phyloP scores from a whole-genome alignment of 352 stramenopile genomes.

The Globisporangium solare region DNA sequence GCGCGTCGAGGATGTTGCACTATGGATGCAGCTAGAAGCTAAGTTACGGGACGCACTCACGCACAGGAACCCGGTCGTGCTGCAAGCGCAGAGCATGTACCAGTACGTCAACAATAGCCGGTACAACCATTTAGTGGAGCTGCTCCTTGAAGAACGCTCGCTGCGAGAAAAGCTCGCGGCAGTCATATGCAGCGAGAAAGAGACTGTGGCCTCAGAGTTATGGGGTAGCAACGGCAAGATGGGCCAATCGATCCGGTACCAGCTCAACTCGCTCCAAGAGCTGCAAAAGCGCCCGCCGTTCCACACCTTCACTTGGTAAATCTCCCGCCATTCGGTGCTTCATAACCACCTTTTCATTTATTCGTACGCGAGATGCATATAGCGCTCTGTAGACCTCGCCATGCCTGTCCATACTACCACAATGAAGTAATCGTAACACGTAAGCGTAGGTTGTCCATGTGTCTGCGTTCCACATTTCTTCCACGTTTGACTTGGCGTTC shows the following conservation, averaged over 20 bases:
- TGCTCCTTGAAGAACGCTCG: neutral
- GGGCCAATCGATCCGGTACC: conserved; percentile 8
- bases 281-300: conserved; percentile 2
- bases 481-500: too few relatives aligned
- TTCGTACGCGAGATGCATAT: too few relatives aligned
- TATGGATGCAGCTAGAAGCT: conserved; percentile 6
- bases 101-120: neutral
- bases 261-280: conserved; percentile 9
- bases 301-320: conserved; percentile 6
- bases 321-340: too few relatives aligned
- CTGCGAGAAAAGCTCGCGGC: conserved; percentile 4
- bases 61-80: neutral
- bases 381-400: too few relatives aligned
- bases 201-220: conserved; percentile 4
- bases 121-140: conserved; percentile 2
- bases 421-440: too few relatives aligned
- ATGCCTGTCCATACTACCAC: too few relatives aligned
- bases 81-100: neutral
- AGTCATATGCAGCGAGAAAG: neutral
- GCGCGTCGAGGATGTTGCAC: neutral
- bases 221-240: conserved; percentile 7
- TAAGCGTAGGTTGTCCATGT: too few relatives aligned
- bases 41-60: conserved; percentile 2
- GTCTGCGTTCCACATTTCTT: too few relatives aligned
- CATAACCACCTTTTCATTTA: too few relatives aligned